Conservation (phyloP, 139 green algal genomes). For the Chlamydomonas sp. region DNA sequence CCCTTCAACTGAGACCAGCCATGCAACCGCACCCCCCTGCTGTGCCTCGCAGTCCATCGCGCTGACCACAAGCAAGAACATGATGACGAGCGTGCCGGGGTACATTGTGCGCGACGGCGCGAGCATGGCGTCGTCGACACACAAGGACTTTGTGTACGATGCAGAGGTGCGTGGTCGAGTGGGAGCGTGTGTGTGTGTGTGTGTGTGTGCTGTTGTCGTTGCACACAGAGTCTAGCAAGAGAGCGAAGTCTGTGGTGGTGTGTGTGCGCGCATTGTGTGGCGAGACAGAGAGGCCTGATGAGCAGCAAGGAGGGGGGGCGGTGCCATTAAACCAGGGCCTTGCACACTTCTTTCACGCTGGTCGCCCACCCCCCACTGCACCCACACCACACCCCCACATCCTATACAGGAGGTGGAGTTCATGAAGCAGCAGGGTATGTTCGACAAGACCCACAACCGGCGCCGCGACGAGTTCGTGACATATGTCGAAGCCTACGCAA, state of each 20-base stretch:
- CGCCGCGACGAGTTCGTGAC: constrained; percentile 40
- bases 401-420: constrained; percentile 50
- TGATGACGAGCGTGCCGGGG: constrained; percentile 34
- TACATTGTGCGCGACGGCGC: constrained; percentile 45
- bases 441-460: constrained; percentile 51
- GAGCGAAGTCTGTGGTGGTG: no score
- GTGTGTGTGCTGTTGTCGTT: no score
- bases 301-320: no score
- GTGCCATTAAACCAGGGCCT: no score
- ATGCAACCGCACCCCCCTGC: background rate
- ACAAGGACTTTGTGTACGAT: constrained; percentile 48
- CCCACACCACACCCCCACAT: background rate
- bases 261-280: no score
- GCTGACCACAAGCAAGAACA: constrained; percentile 32
- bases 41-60: constrained; percentile 2
- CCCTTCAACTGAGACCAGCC: no score
- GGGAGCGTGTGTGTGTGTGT: no score
- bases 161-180: constrained; percentile 32
- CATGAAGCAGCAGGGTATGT: constrained; percentile 46
- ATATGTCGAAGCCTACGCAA: constrained; percentile 42
- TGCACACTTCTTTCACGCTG: no score
- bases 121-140: constrained; percentile 24
- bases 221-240: no score
- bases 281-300: no score
- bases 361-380: background rate